A percentile compares a stretch with the other conserved stretches of the same genome.
Conservation (phyloP, 306 rosid species). For the Cucurbita pepo region DNA sequence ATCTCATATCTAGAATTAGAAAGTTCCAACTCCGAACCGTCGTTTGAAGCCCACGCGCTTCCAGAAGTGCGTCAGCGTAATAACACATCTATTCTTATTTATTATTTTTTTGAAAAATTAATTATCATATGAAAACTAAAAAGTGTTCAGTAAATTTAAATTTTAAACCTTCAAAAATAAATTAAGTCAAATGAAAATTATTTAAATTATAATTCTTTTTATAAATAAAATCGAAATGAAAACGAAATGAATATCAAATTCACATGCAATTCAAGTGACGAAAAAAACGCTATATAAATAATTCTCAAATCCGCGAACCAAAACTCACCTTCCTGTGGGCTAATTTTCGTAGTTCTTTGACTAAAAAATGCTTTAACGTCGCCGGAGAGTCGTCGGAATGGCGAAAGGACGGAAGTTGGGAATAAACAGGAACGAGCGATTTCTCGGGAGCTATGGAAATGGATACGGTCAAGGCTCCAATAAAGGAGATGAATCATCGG, state of each 20-base stretch:
- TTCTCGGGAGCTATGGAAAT: constrained; percentile 41
- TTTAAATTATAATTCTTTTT: too few species aligned
- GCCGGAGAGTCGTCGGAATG: constrained; percentile 23
- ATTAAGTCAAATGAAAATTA: too few species aligned
- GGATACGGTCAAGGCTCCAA: constrained; percentile 17
- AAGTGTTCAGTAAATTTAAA: too few species aligned
- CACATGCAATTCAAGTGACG: constrained; percentile 41
- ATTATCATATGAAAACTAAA: too few species aligned
- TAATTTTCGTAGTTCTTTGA: background rate
- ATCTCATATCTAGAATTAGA: background rate
- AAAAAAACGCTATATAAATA: constrained; percentile 32
- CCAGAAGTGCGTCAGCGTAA: background rate
- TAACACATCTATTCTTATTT: background rate
- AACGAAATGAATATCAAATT: constrained; percentile 60
- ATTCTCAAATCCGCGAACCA: background rate
- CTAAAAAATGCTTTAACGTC: background rate
- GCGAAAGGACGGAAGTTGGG: constrained; percentile 81
- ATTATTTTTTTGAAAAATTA: too few species aligned
- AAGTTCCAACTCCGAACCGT: background rate
- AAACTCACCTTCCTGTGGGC: background rate
- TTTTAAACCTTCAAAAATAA: too few species aligned
- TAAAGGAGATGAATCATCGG: constrained; percentile 25
- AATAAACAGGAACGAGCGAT: constrained; percentile 55
- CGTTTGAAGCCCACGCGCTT: background rate
- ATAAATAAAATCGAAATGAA: constrained; percentile 20